Base-by-base conservation (phyloP, 2,329 filamentous ascomycete genomes). In the Monosporascus ibericus region DNA sequence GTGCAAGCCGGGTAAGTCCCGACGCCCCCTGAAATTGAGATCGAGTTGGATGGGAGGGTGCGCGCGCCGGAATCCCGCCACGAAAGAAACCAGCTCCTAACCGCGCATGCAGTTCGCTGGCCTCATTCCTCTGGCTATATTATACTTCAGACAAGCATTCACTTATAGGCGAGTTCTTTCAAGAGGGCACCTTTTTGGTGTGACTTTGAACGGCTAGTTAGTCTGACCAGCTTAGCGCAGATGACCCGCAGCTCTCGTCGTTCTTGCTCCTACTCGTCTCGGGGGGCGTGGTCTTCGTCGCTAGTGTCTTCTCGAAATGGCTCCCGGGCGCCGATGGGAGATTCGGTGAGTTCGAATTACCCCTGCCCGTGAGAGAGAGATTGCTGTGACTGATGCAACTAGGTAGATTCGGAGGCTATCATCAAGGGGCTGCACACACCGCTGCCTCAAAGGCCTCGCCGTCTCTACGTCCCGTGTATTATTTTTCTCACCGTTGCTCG, bases 111-210 rank as follows among this genome's bases (percentile, higher is more conserved):
- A 80, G 77, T 60, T 72, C 75, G 55, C 60, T 76, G 15, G 60
- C 69, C 46, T 78, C 76, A 3, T 78, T 80, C 61, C 60, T 74
- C 44, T 80, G 76, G 67, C 68, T 79, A 15, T 72, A 71, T 3
- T 67, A 71, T 55, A 74, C 70, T 6, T 62, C 78, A 14, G 72
- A 78, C 52, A 70, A 71, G 39, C 76, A 79, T 58, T 75, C 74
- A 20, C 65, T 80, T 50, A 72, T 75, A 55, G 75, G 78, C 79
- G 63, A 51, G 65, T 39, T 34, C 30, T 37, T 40, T 46, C 30
- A 14, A 30, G 27, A 30, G 3, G 27, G 27, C 27, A 30, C 9
- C 27, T 34, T 34, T 34, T 11, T 34, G 30, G 5, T 14, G 30
- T 34, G 30, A 14, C 11, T 34, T 34, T 34, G 30, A 34, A n/a